Base-by-base conservation (phyloP, 352 stramenopile species). In the Albugo candida region DNA sequence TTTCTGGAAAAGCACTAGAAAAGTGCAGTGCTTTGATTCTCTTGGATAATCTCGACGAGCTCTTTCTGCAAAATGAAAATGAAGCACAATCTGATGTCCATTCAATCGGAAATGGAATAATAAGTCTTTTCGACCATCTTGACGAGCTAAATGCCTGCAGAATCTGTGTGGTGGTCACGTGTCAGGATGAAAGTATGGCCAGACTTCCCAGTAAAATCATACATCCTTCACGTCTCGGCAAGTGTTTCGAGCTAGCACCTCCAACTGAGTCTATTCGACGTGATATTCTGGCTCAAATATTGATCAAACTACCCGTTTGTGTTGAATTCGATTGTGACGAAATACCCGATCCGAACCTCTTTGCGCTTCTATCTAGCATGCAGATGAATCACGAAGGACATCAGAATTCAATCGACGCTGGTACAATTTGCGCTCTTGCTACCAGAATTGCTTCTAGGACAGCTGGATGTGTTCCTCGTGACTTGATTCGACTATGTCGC, bases 401-500 rank as follows among this genome's bases (percentile, higher is more conserved):
- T 24, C 17, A 43, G 38, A 19, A 3, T 43, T 43, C 8, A 10
- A 3, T 19, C 8, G 8, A 31, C 24, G 24, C 8, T 31, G 24
- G 8, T 3, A 31, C 3, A 31, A 31, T 31, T 8, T 31, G 24
- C 24, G 8, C 24, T 8, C 24, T 75, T 16, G 59, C 69, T 2
- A 59, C 52, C 16, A 62, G 70, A n/a, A 24, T 86, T 12, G 70
- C 73, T 5, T 45, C 49, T 1, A 41, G 81, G 12, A 89, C 73
- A 14, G 76, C 71, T 34, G 76, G 76, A 5, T 89, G 83, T 42
- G 68, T 89, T 21, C 70, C 71, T 6, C 84, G 83, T 49, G 76
- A 86, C 39, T 48, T 89, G 3, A 62, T 78, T 14, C 61, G 74
- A 0, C 80, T 89, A 38, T 83, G 70, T 38, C 61, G 73, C 47